Percentiles rank a stretch among this genome's conserved stretches.
Conservation (phyloP, 176 grass and related monocot genomes). For the Ananas comosus region DNA sequence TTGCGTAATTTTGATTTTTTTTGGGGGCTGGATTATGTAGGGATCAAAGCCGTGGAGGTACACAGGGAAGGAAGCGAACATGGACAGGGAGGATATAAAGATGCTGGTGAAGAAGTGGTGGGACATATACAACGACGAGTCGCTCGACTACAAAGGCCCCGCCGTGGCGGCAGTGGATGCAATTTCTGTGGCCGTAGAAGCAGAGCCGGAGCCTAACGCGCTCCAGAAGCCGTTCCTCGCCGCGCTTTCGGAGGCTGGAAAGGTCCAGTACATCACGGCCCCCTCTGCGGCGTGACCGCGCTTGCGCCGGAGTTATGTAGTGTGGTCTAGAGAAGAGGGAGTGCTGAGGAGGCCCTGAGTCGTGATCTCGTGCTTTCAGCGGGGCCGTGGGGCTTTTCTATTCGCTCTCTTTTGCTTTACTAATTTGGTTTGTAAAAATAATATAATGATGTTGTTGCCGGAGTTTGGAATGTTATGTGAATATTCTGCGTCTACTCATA, state of each 20-base stretch:
- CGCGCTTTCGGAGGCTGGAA: slow-evolving; percentile 34
- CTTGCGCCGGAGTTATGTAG: background rate
- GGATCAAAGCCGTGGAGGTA: slow-evolving; percentile 92
- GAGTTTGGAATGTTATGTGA: too few relatives aligned
- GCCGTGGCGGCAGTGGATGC: slow-evolving; percentile 11
- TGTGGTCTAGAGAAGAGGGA: too few relatives aligned
- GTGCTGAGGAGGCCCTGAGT: too few relatives aligned
- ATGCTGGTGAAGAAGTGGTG: slow-evolving; percentile 69
- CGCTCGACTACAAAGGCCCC: slow-evolving; percentile 55
- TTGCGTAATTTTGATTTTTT: too few relatives aligned
- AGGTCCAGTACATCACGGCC: slow-evolving; percentile 51
- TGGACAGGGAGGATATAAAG: slow-evolving; percentile 85
- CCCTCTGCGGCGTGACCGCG: slow-evolving; percentile 61
- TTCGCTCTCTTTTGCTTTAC: too few relatives aligned
- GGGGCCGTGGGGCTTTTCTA: too few relatives aligned
- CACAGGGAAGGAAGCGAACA: slow-evolving; percentile 78
- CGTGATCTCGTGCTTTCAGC: too few relatives aligned
- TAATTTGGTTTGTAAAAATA: too few relatives aligned
- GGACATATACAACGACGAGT: slow-evolving; percentile 60
- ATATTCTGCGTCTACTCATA: too few relatives aligned
- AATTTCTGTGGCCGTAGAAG: slow-evolving; percentile 1
- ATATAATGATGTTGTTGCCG: too few relatives aligned
- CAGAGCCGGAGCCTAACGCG: too few relatives aligned
- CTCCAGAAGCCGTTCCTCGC: slow-evolving; percentile 21
- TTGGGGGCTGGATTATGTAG: slow-evolving; percentile 7